Base-by-base conservation (phyloP, 225 moss, liverwort and hornwort genomes). In the Anthoceros angustus region DNA sequence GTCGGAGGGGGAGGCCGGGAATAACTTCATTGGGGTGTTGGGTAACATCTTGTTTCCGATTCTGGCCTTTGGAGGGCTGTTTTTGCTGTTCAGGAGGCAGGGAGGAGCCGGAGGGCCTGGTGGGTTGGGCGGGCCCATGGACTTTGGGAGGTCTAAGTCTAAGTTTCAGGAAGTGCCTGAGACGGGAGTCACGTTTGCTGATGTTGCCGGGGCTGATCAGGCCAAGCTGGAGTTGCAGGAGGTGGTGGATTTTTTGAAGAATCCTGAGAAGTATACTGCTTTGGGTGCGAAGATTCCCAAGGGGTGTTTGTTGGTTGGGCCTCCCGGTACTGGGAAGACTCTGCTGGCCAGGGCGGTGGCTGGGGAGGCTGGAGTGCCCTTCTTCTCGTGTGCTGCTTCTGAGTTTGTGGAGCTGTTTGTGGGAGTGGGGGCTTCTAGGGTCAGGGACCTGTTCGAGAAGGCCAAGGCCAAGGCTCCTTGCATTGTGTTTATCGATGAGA, bases 401-500 rank as follows among this genome's bases (percentile, higher is more conserved):
- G 80, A 80, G 70, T 80, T 80, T 25, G 80, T 80, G 23, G 80
- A 80, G 70, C 80, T 80, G 0, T 80, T 80, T 39, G 80, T 80
- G 0, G 80, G 80, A 72, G 80, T 80, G 3, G 80, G 80, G 62
- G 80, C 80, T 3, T 80, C 80, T 43, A 74, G 80, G 40, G 80
- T 80, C 5, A 69, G 80, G 66, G 80, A 80, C 66, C 63, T 80
- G 77, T 80, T 80, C 15, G 80, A 80, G 72, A 80, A 80, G 67
- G 80, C 80, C 1, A 80, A 80, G 46, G 74, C 77, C 20, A 80
- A 80, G 64, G 80, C 80, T 21, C 80, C 80, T 7, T 80, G 80
- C 77, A 80, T 80, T 63, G 70, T 80, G 0, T 80, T 80, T 71
- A 80, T 80, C n/a, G 80, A 80, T 50, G 80, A 80, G 66, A 80